Percentiles rank a stretch among this genome's conserved stretches.
These are phyloP conservation scores for Komagataella ulmi DNA, from an alignment of 805 yeast species.

Conservation along the genomic window DNA sequence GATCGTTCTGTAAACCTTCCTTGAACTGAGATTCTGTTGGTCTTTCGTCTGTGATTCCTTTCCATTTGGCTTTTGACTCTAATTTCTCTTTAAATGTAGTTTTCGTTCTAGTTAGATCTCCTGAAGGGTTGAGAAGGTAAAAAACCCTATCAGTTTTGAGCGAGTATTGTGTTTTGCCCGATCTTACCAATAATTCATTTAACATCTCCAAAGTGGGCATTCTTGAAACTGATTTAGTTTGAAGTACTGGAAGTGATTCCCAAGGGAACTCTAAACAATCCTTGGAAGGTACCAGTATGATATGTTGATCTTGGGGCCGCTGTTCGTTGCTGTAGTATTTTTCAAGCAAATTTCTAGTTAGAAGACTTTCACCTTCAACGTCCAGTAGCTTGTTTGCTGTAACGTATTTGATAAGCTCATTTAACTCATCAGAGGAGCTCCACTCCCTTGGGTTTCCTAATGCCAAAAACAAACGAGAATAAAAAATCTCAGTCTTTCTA, in stretches of 20 bases:
- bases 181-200: conserved; percentile 16
- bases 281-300: conserved; percentile 58
- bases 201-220: conserved; percentile 54
- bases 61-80: conserved; percentile 24
- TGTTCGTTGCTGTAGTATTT: conserved; percentile 3
- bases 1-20: conserved; percentile 23
- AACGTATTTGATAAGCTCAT: neutral
- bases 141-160: conserved; percentile 21
- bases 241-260: conserved; percentile 63
- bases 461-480: neutral
- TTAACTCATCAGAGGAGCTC: neutral
- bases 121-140: conserved; percentile 71
- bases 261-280: conserved; percentile 69
- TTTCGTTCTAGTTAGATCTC: conserved; percentile 63
- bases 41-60: conserved; percentile 34
- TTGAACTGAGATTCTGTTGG: conserved; percentile 48
- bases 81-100: conserved; percentile 34
- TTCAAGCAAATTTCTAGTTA: conserved; percentile 11
- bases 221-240: conserved; percentile 48
- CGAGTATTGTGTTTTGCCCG: conserved; percentile 6
- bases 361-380: neutral
- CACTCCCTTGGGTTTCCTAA: neutral
- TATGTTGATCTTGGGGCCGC: conserved; percentile 25
- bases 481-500: neutral
- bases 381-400: neutral